phyloP scores from a whole-genome alignment of 352 stramenopile species.

The Plasmopara halstedii region DNA sequence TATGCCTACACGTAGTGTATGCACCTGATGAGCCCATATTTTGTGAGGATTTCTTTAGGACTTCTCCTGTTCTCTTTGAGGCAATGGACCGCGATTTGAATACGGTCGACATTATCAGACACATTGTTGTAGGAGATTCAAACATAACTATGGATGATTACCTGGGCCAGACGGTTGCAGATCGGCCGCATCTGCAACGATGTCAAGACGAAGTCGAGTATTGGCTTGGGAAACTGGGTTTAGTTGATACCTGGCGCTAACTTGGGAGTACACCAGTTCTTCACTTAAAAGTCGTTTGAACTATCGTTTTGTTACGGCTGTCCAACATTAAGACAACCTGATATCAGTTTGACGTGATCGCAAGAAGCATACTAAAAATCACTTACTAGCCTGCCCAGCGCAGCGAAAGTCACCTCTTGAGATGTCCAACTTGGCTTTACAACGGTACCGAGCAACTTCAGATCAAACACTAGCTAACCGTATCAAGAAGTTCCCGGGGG shows the following conservation, averaged over 20 bases:
- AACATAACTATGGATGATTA: background rate
- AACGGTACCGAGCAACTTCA: background rate
- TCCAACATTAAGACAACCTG: constrained; percentile 5
- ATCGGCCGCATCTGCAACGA: background rate
- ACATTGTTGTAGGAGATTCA: background rate
- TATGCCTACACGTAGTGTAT: background rate
- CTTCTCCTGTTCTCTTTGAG: background rate
- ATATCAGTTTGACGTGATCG: constrained; percentile 3
- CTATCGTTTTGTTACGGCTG: constrained; percentile 11
- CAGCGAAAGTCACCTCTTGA: background rate
- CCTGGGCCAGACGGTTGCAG: too few species aligned
- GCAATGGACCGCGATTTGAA: background rate
- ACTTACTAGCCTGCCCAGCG: background rate
- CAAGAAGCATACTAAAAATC: constrained; percentile 9
- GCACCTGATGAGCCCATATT: background rate
- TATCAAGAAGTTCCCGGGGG: constrained; percentile 3
- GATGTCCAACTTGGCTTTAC: constrained; percentile 1
- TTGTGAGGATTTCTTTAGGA: background rate
- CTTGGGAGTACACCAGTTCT: constrained; percentile 4
- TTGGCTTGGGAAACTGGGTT: background rate
- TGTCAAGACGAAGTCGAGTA: background rate
- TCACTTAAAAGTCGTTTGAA: constrained; percentile 2
- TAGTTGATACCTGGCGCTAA: constrained; percentile 9
- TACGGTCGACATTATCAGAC: background rate
- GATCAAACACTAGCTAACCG: background rate